Base-by-base conservation (phyloP, 108 stramenopile genomes). In the Stephanodiscus triporus region DNA sequence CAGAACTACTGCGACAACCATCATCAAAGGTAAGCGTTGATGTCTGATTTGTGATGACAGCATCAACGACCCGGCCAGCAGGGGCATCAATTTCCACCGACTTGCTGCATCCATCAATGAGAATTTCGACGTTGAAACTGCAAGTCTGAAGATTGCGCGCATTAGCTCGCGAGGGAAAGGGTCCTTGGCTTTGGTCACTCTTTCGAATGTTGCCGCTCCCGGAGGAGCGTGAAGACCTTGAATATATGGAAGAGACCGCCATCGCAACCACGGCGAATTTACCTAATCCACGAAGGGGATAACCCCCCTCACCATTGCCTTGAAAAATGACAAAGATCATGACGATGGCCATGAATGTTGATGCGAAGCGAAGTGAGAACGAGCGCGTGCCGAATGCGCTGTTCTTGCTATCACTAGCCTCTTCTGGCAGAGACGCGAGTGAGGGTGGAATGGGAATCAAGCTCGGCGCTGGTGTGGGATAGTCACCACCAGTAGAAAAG, bases 91-190 rank as follows among this genome's bases (percentile, higher is more conserved):
- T 29, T n/a, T 42, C 57, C n/a, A 81, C 47, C 22, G 59, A 22
- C 11, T 77, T 58, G 19, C 63, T 42, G 40, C 80, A 81, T 20
- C 70, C 70, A 60, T 81, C 80, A 17, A 62, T 45, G 22, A 81
- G 80, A 61, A 81, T 42, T 64, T 81, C 80, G 4, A 81, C 80
- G 51, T 81, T 81, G 56, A 76, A 76, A 14, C 65, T 61, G 45
- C 80, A 81, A 34, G 75, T 81, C 19, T 55, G 51, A 40, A 66
- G 78, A 53, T 43, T 34, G 19, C 51, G 50, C 37, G 22, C 60
- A 43, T 17, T 40, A 30, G 55, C 2, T 62, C 57, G 34, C 20
- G 45, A 8, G 42, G 50, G 30, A 58, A 72, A 48, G 26, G 57
- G 47, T 26, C 55, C 38, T 17, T 19, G 22, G 24, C 47, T 8